A percentile compares a stretch with the other conserved stretches of the same genome.
Evolutionary conservation across 768 basidiomycete species (phyloP).

Genomic region (Trichaptum fuscoviolaceum): DNA sequence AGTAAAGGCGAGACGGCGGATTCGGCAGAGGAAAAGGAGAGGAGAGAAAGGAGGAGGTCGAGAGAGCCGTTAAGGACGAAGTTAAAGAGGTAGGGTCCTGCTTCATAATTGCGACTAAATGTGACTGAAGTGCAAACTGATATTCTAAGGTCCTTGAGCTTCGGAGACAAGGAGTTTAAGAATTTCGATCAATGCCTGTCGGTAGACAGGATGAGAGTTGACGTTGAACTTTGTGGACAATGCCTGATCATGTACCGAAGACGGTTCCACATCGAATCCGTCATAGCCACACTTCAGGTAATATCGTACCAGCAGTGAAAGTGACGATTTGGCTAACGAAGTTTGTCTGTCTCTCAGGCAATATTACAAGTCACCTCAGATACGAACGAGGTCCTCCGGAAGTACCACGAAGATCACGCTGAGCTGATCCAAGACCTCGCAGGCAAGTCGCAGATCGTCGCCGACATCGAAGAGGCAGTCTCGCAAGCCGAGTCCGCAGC

Average conservation of each 20-base stretch:
- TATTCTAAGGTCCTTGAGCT: conserved; percentile 9
- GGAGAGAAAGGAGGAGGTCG: conserved; percentile 13
- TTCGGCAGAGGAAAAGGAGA: conserved; percentile 16
- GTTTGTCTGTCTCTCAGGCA: neutral
- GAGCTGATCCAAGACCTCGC: conserved; percentile 43
- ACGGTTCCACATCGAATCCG: conserved; percentile 61
- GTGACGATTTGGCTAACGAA: neutral
- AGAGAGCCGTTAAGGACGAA: conserved; percentile 10
- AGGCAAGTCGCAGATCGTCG: conserved; percentile 40
- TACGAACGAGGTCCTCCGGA: conserved; percentile 52
- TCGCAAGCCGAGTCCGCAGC: conserved; percentile 46
- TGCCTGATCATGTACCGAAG: conserved; percentile 63
- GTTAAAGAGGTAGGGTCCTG: conserved; percentile 5
- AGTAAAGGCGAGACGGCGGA: conserved; percentile 21
- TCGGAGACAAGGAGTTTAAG: conserved; percentile 1
- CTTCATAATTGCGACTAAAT: conserved; percentile 20
- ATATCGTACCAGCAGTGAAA: conserved; percentile 7
- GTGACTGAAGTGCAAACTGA: conserved; percentile 16
- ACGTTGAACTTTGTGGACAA: conserved; percentile 75
- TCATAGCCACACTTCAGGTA: conserved; percentile 55
- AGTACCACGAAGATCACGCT: conserved; percentile 52
- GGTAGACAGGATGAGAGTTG: conserved; percentile 65
- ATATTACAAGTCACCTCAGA: conserved; percentile 20
- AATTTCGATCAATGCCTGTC: conserved; percentile 26
- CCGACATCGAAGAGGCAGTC: conserved; percentile 45